Base-by-base conservation (phyloP, 805 yeast genomes). In the Yarrowia sp. region DNA sequence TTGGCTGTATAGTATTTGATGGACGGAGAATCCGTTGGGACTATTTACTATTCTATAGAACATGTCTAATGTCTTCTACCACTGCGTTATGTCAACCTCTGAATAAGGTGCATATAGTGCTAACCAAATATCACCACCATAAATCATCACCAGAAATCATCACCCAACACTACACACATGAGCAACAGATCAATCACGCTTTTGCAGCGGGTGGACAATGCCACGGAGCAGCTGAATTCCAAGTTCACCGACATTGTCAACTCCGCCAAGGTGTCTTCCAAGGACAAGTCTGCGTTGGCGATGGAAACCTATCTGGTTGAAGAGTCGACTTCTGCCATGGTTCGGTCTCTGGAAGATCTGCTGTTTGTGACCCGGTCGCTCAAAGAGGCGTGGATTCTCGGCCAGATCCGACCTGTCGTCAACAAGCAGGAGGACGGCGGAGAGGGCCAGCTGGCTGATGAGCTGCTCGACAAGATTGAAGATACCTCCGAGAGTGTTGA, bases 361-460 rank as follows among this genome's bases (percentile, higher is more conserved):
- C 71, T 79, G 39, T 76, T 74, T 68, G 74, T 79, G 43, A 77
- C 82, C 2, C 72, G 82, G 19, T 73, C 76, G 20, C 69, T 79
- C 43, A 79, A 79, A 68, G 82, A 79, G 70, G 79, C 80, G n/a
- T 79, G 82, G 82, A 73, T 80, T 20, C 72, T 79, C 20, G 82
- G 82, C 24, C 80, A 78, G 69, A 74, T 79, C 12, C 71, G 72
- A 33, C 75, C 76, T 7, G 69, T 53, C 5, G 69, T 66, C 12
- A 66, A 55, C 39, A 68, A 68, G 42, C 63, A 30, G 10, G 69
- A 65, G 13, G 70, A 47, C 13, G 68, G 64, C 4, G 50, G 50
- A 5, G 64, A 58, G 12, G 64, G 50, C 1, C 12, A 43, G 19
- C 7, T 58, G 12, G 64, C 64, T 2, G 64, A 58, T n/a, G 40